Conservation (phyloP, 1,139 yeast genomes). For the Pichia sp. region DNA sequence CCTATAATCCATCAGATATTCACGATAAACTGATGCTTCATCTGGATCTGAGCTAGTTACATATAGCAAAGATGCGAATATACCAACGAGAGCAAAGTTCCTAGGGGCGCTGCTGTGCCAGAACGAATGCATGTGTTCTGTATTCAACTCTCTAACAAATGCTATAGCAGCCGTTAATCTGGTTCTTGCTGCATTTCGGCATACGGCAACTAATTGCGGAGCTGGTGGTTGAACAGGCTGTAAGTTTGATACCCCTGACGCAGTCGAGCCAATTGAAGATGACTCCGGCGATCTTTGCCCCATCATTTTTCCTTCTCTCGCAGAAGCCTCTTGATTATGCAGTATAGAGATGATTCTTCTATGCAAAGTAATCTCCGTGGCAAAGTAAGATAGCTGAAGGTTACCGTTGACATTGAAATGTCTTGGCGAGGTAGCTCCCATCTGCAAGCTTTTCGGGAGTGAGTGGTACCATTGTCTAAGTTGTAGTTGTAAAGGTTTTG, state of each 20-base stretch:
- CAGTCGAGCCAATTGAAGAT: background rate
- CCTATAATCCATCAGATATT: constrained; percentile 65
- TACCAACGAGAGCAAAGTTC: constrained; percentile 73
- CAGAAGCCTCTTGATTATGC: constrained; percentile 15
- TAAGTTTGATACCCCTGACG: background rate
- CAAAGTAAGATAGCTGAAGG: constrained; percentile 76
- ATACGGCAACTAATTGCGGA: constrained; percentile 56
- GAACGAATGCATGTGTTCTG: constrained; percentile 77
- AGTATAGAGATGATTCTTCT: constrained; percentile 65
- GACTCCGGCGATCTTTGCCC: background rate
- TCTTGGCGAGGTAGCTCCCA: constrained; percentile 38
- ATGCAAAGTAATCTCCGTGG: constrained; percentile 79
- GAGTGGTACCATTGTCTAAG: constrained; percentile 81
- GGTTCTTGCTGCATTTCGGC: constrained; percentile 79
- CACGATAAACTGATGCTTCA: constrained; percentile 58
- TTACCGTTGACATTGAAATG: constrained; percentile 59
- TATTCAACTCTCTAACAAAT: constrained; percentile 65
- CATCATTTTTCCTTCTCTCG: constrained; percentile 1
- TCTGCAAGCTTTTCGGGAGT: constrained; percentile 62
- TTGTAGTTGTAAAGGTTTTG: constrained; percentile 79
- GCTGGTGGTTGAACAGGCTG: constrained; percentile 42
- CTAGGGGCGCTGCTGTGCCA: constrained; percentile 83
- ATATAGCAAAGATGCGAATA: constrained; percentile 74
- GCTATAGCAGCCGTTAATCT: constrained; percentile 76
- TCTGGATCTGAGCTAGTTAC: constrained; percentile 53